Evolutionary conservation across 352 stramenopile species (phyloP), one percentile per base, ranked within the genome.

Genomic region (Pythium inflatum): DNA sequence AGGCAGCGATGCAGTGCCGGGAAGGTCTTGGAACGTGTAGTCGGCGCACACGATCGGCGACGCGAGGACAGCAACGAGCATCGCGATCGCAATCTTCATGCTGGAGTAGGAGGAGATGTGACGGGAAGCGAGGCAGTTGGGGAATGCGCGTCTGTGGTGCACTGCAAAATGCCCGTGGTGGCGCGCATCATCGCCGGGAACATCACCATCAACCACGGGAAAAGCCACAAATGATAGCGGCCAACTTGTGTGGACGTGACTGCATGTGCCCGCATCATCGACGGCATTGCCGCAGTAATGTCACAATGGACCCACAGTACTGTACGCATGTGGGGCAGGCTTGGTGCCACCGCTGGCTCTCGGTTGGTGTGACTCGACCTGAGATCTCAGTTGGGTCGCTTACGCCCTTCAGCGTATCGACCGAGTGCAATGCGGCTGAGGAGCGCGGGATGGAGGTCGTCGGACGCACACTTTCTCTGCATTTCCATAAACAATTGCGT

Each of bases 401-500:
- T 59, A n/a, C 68, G 71, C 20, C 69, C 65, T 72, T 89, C 74
- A 6, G 79, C 79, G 59, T 94, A 91, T 20, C 86, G 74, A 18
- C 86, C 86, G 16, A 94, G 69, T 12, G 82, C 85, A 45, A 92
- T 88, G 34, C 82, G 83, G 18, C 85, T 73, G 27, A 94, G 62
- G 27, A 84, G 70, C 6, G 77, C 54, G 8, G 75, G 70, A 13
- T 75, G 70, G 20, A 91, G 81, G 3, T 91, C 83, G 33, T 91
- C 86, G 9, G 69, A 70, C 40, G 63, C 56, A 31, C 71, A 89
- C 38, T 73, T 83, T 3, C 85, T 81, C 25, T 89, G 73, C 87
- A 94, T 94, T 51, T 90, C 78, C 22, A 93, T 75, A 43, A 94
- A 94, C 31, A 89, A 40, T 55, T 89, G 75, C 24, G 83, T 91